Base-by-base conservation (phyloP, 495 filamentous ascomycete species). In the Entonaema liquescens region DNA sequence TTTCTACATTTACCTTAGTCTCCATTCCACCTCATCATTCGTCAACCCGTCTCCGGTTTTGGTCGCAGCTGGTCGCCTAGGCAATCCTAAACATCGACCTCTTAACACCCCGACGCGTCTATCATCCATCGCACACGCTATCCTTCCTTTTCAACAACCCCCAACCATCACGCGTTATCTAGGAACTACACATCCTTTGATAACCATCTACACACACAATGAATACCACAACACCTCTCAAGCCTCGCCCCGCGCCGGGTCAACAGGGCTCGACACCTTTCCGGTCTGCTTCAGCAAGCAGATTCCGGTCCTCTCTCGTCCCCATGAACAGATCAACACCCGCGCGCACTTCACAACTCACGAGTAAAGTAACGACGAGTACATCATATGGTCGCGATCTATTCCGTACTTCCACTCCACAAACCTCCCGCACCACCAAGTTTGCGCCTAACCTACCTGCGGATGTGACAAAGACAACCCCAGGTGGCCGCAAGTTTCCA, bases 361-460 rank as follows among this genome's bases (percentile, higher is more conserved):
- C 65, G 11, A 31, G 55, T 11, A 76, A 77, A 31, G 44, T 59
- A 15, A 15, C 73, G 9, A 47, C 66, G n/a, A 60, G 23, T n/a
- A 23, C 62, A 6, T 67, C 65, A 0, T 58, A 66, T 25, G 68
- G 52, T 59, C 70, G 73, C 68, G 68, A 77, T 59, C 61, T 83
- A 28, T 85, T 84, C 70, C 78, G 80, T 29, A 78, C 79, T 1
- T 80, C 82, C 21, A 76, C 74, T 50, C 61, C 74, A 53, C 72
- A 78, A 15, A 67, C 59, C 11, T 59, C 70, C 2, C 76, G 78
- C 6, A 77, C 74, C 15, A 68, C 67, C 40, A 69, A 65, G 66
- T 83, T 82, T 67, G 76, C 82, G 26, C 79, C 83, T 7, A 73
- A 65, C 40, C 70, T 81, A 50, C 72, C 79, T 1, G 50, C 71